A percentile compares a stretch with the other conserved stretches of the same genome.
Evolutionary conservation across 176 grass and related monocot species (phyloP).

Genomic region (Guadua angustifolia): DNA sequence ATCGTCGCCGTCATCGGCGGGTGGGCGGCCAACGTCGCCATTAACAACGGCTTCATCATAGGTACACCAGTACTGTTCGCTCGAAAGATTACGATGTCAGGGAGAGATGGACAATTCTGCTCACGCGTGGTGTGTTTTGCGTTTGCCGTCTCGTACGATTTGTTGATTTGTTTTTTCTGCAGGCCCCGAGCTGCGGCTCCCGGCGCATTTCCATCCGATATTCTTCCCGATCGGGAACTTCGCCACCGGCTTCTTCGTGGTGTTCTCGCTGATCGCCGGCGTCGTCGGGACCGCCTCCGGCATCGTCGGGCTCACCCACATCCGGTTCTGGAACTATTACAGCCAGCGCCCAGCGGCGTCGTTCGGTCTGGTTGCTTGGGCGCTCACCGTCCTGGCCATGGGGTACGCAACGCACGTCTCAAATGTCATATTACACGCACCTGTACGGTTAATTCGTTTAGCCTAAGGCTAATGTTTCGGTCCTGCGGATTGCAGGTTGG

Average conservation of each 20-base stretch:
- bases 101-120: not conserved
- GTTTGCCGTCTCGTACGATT: not conserved
- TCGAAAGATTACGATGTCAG: not conserved
- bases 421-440: not conserved
- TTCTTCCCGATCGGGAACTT: slow-evolving; percentile 95
- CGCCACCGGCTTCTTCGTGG: slow-evolving; percentile 86
- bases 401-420: slow-evolving; percentile 52
- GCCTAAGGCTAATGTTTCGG: no score
- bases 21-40: slow-evolving; percentile 72
- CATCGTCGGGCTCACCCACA: slow-evolving; percentile 65
- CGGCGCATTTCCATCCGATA: slow-evolving; percentile 79
- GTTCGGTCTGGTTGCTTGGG: slow-evolving; percentile 60
- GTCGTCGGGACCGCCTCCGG: slow-evolving; percentile 63
- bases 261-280: slow-evolving; percentile 75
- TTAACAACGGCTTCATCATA: slow-evolving; percentile 82
- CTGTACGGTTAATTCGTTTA: not conserved
- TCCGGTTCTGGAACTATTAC: slow-evolving; percentile 65
- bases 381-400: slow-evolving; percentile 75
- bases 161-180: not conserved
- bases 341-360: slow-evolving; percentile 68
- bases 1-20: slow-evolving; percentile 74
- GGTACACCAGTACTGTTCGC: slow-evolving; percentile 41
- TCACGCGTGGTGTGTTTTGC: not conserved
- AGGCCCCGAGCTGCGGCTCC: slow-evolving; percentile 68
- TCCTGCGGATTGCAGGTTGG: slow-evolving; percentile 46